Evolutionary conservation across 352 stramenopile species (phyloP).

Genomic region (Globisporangium emineosum): DNA sequence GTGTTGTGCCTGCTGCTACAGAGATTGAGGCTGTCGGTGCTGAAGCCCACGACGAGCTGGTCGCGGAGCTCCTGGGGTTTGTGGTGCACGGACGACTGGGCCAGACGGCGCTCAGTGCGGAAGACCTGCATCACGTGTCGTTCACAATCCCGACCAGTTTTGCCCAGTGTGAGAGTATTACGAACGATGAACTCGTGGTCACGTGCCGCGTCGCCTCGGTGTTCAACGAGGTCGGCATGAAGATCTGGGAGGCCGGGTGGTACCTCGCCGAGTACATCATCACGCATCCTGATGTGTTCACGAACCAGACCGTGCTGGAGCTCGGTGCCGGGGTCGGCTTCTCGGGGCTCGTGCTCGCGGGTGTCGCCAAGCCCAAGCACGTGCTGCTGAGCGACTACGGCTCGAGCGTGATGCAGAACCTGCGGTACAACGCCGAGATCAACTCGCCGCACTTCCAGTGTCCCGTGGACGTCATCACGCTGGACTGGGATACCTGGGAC

Average conservation of each 20-base stretch:
- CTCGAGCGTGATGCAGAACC: slow-evolving; percentile 78
- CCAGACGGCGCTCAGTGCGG: slow-evolving; percentile 32
- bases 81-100: slow-evolving; percentile 33
- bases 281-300: slow-evolving; percentile 48
- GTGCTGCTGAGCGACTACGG: slow-evolving; percentile 78
- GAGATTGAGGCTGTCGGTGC: slow-evolving; percentile 45
- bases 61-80: slow-evolving; percentile 54
- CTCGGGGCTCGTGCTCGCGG: slow-evolving; percentile 57
- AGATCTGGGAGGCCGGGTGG: slow-evolving; percentile 79
- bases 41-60: slow-evolving; percentile 55
- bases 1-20: slow-evolving; percentile 12
- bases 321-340: slow-evolving; percentile 74
- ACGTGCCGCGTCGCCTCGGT: slow-evolving; percentile 76
- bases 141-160: slow-evolving; percentile 35
- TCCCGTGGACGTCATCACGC: slow-evolving; percentile 45
- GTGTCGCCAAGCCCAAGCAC: slow-evolving; percentile 26
- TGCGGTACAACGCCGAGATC: slow-evolving; percentile 80
- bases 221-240: slow-evolving; percentile 82
- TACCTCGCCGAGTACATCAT: slow-evolving; percentile 75
- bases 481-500: slow-evolving; percentile 77
- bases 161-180: not conserved
- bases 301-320: slow-evolving; percentile 52
- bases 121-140: slow-evolving; percentile 75
- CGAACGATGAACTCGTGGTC: slow-evolving; percentile 33
- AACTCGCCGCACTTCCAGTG: slow-evolving; percentile 48